Base-by-base conservation (phyloP, 2,329 filamentous ascomycete species). In the Claviceps sp. region DNA sequence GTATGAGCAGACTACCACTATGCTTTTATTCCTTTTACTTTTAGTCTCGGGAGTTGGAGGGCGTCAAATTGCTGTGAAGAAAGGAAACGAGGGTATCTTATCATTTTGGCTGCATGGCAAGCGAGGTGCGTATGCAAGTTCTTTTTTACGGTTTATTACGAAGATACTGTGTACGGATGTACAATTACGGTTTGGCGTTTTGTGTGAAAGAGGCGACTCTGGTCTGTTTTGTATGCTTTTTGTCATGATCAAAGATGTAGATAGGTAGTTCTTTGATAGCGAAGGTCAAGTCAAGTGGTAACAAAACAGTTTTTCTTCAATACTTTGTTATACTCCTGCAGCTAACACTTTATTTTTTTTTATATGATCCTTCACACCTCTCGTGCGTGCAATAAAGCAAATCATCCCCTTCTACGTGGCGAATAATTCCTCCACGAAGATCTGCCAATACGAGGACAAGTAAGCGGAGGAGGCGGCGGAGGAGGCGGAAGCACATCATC, bases 121-220 rank as follows among this genome's bases (percentile, higher is more conserved):
- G 50, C 45, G 29, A 16, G 2, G 20, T 36, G 38, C 26, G 9
- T 29, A 34, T 22, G 14, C 3, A 46, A 23, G 49, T 37, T 22
- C 22, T 42, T 34, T 29, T 34, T 42, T 34, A 52, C 52, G 53
- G 56, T 55, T 58, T 58, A 59, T 57, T 56, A 57, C 56, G 57
- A 54, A 53, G 36, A 52, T 54, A 55, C 57, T 52, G 57, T 58
- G 54, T 61, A 62, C 56, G 55, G 54, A 23, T 22, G 40, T 23
- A 43, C 20, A 22, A 43, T 43, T 16, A 20, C 5, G 40, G 39
- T 50, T 58, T 59, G 64, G 61, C 60, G 62, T 62, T 34, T 34
- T 60, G 51, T 54, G 59, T 34, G 23, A 20, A 45, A 7, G 16
- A 36, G 34, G 44, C 16, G 5, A 5, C 6, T 23, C 23, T 22